Conservation (phyloP, 176 grass and related monocot genomes). For the Aegilops bicornis region DNA sequence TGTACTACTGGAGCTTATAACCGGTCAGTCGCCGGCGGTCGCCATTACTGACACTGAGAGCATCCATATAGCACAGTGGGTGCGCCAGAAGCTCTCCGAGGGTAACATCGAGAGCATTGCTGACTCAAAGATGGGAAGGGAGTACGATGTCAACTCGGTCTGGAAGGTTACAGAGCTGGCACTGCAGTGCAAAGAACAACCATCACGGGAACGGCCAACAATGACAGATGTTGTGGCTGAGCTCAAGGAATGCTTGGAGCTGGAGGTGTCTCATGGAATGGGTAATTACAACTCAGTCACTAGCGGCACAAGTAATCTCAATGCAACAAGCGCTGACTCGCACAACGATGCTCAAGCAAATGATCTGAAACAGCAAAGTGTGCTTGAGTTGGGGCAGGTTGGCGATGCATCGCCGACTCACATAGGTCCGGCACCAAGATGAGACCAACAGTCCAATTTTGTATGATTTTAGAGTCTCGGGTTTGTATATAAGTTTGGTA, state of each 20-base stretch:
- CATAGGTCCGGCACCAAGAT: neutral
- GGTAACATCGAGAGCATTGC: slow-evolving; percentile 30
- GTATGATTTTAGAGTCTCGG: neutral
- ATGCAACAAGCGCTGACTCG: neutral
- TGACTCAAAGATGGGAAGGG: slow-evolving; percentile 21
- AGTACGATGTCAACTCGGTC: slow-evolving; percentile 35
- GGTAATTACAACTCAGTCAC: slow-evolving; percentile 2
- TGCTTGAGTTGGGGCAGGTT: neutral
- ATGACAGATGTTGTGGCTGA: slow-evolving; percentile 38
- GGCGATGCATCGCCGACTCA: neutral
- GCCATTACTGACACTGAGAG: slow-evolving; percentile 4
- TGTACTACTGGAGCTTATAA: slow-evolving; percentile 44
- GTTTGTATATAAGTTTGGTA: neutral
- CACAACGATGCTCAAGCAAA: neutral
- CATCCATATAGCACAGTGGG: slow-evolving; percentile 38
- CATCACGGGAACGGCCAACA: slow-evolving; percentile 25
- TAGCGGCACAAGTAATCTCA: slow-evolving; percentile 22
- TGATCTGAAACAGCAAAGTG: neutral
- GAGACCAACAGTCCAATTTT: neutral
- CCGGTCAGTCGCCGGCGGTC: slow-evolving; percentile 1
- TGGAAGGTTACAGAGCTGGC: slow-evolving; percentile 46
- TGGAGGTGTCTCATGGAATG: slow-evolving; percentile 19
- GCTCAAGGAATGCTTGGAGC: slow-evolving; percentile 34
- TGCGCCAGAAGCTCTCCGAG: slow-evolving; percentile 37
- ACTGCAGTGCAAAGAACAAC: slow-evolving; percentile 37